A percentile compares a stretch with the other conserved stretches of the same genome.
These are phyloP conservation scores for Atalantia buxifolia DNA, from an alignment of 345 rosid species.

Conservation along the genomic window DNA sequence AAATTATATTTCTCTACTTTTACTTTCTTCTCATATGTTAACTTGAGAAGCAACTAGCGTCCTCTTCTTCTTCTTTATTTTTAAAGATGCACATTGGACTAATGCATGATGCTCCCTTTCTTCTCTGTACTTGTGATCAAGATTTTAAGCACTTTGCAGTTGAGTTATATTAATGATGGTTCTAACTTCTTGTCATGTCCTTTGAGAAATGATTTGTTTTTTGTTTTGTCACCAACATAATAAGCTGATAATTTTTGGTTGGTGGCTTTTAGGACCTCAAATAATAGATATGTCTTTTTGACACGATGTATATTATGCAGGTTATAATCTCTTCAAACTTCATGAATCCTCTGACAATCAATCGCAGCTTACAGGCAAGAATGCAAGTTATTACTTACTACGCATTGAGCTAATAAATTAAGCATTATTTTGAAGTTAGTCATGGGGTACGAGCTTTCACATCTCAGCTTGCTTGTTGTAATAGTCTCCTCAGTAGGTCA, in stretches of 20 bases:
- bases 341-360: neutral
- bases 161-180: neutral
- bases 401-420: neutral
- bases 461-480: neutral
- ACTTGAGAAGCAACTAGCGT: too few species aligned
- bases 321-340: neutral
- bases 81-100: neutral
- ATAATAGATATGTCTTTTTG: too few species aligned
- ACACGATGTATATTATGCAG: neutral
- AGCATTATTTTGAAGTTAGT: neutral
- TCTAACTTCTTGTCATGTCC: neutral
- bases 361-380: neutral
- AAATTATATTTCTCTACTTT: too few species aligned
- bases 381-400: neutral
- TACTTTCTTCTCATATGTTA: too few species aligned
- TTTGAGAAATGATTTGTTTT: neutral
- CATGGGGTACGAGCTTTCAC: neutral
- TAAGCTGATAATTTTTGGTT: neutral
- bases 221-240: too few species aligned
- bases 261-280: neutral
- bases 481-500: neutral
- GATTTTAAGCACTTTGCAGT: neutral
- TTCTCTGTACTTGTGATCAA: neutral
- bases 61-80: neutral
- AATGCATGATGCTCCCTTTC: neutral